Evolutionary conservation across 768 basidiomycete genomes (phyloP), one percentile per base, ranked within the genome.

Genomic region (Tylopilus plumbeoviolaceoides): DNA sequence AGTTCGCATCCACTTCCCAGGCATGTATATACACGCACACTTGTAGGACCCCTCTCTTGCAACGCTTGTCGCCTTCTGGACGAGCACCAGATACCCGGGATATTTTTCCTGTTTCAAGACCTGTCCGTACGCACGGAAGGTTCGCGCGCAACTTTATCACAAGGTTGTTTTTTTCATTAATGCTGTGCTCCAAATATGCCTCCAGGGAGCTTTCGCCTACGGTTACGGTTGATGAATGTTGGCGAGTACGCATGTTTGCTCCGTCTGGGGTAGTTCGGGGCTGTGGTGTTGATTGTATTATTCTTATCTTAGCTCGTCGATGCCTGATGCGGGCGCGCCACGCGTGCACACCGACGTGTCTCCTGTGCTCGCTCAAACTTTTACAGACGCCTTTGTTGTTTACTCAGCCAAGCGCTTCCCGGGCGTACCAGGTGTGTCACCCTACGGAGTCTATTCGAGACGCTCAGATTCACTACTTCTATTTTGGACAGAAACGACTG

Each of bases 61-160:
- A 90, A 91, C 65, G 94, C 91, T 15, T 88, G 87, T 68, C 83
- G 87, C 46, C 76, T 97, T 47, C 72, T 83, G 51, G 93, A 95
- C 65, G 89, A 92, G 64, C 83, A 93, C 68, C 85, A 88, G 55
- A 84, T 85, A 56, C 78, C 82, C 47, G 95, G 94, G 7, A 87
- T 97, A 57, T 98, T 92, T 71, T 98, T 97, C 74, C 84, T 97
- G 56, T 92, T 95, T 73, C 92, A 93, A 67, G 95, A 97, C 72
- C 72, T 98, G 48, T 93, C 91, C 43, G 89, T 98, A 44, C 82
- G 95, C 52, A 95, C 91, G 18, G 95, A 98, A 80, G 91, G 90
- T 87, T 70, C 64, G 64, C 48, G 63, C 48, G 48, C 46, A 64
- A 63, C 68, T 67, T 47, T 56, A 67, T 59, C 63, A 64, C 39